Conservation (phyloP, 2,329 filamentous ascomycete genomes). For the Neofusicoccum kwambonambiense region DNA sequence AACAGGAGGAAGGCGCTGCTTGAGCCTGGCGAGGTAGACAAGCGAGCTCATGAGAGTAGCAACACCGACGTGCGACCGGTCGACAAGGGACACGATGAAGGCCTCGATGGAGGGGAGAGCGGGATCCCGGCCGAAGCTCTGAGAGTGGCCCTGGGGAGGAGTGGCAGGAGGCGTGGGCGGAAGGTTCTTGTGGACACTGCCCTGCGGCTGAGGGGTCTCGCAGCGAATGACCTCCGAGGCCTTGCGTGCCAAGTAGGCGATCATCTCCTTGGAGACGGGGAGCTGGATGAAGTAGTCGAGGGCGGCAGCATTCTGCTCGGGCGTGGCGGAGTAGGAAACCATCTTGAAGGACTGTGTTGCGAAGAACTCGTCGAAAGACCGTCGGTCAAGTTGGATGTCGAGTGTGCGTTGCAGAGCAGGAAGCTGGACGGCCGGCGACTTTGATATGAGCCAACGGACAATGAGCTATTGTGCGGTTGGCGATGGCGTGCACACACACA, state of each 20-base stretch:
- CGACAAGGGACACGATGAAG: constrained; percentile 89
- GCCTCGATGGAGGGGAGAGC: constrained; percentile 75
- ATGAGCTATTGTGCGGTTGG: neutral
- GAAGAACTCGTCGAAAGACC: neutral
- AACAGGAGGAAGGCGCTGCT: constrained; percentile 82
- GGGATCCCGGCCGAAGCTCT: constrained; percentile 51
- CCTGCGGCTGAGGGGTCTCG: constrained; percentile 50
- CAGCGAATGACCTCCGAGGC: constrained; percentile 78
- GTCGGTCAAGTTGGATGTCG: neutral
- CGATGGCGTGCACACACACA: neutral
- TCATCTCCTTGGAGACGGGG: constrained; percentile 74
- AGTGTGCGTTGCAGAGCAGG: neutral
- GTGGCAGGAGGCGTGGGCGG: constrained; percentile 61
- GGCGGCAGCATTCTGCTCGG: constrained; percentile 65
- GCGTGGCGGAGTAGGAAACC: constrained; percentile 43
- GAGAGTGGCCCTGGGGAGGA: constrained; percentile 50
- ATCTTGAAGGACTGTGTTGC: constrained; percentile 30
- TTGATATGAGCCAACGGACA: neutral
- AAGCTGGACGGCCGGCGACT: neutral
- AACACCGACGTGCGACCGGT: constrained; percentile 93
- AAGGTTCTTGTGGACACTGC: constrained; percentile 44
- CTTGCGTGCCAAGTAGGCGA: constrained; percentile 71
- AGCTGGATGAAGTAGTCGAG: constrained; percentile 79
- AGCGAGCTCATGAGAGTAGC: constrained; percentile 96
- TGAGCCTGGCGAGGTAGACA: constrained; percentile 85